Base-by-base conservation (phyloP, 225 moss, liverwort and hornwort species). In the Climacium dendroides region DNA sequence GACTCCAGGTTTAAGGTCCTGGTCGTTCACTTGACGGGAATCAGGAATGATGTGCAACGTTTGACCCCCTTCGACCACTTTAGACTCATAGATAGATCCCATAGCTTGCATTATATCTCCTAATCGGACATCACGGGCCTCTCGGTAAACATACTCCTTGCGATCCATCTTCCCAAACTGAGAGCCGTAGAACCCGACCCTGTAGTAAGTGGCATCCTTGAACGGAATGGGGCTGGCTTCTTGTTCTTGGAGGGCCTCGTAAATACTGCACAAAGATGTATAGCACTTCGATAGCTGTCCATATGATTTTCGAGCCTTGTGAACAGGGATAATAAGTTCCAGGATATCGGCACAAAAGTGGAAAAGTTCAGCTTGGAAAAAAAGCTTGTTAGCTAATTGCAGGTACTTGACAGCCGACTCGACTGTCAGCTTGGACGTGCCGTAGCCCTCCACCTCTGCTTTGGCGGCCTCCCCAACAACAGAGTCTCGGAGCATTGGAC, bases 341-440 rank as follows among this genome's bases (percentile, higher is more conserved):
- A 95, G 87, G 84, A 99, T 99, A 32, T 95, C 97, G 59, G 95
- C 92, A 92, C 97, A 99, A 87, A 99, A 99, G 81, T 99, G 97
- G 72, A 93, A 99, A 65, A 99, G 96, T 78, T 99, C 98, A 70
- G 97, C 98, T 86, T 97, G 93, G 26, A 94, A 91, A 86, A 99
- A 99, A 35, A 99, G 97, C 63, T 96, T 95, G 92, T 99, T 96
- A 48, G 97, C 97, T 79, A 99, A 90, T 90, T 99, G 98, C 79
- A 99, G 95, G 89, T 99, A 99, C 91, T 99, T 97, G n/a, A 99
- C 91, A 73, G 98, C 98, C 34, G 98, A 99, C 76, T 99, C 98
- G 47, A 99, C 95, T 73, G 98, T 99, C 80, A 99, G 88, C 88
- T 99, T 99, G 70, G 98, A 99, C 66, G 98, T 96, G 79, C 98